These are phyloP conservation scores for Kregervanrija pseudodelftensis DNA, from an alignment of 805 yeast species.

Conservation along the genomic window DNA sequence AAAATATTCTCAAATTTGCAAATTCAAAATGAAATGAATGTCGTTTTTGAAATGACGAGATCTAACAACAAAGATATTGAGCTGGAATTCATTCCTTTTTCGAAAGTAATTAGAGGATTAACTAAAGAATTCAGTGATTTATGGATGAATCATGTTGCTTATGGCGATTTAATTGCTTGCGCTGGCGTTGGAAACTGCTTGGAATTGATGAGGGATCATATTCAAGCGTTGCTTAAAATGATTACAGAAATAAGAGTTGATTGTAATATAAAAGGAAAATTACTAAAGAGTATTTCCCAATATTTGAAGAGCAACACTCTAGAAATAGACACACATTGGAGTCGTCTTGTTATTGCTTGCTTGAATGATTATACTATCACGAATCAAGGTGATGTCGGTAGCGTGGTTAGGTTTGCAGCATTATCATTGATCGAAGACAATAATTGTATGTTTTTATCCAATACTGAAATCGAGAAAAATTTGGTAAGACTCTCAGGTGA, in stretches of 20 bases:
- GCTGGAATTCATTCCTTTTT: slow-evolving; percentile 26
- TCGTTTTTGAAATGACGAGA: slow-evolving; percentile 24
- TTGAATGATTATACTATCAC: slow-evolving; percentile 75
- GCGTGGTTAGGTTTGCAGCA: slow-evolving; percentile 43
- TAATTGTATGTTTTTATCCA: too few relatives aligned
- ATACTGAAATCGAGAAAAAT: too few relatives aligned
- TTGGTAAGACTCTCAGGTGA: too few relatives aligned
- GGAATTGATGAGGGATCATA: slow-evolving; percentile 8
- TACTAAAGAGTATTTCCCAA: too few relatives aligned
- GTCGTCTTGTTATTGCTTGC: neutral
- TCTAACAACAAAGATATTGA: slow-evolving; percentile 16
- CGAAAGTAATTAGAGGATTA: slow-evolving; percentile 9
- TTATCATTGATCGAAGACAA: too few relatives aligned
- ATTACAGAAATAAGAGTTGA: slow-evolving; percentile 24
- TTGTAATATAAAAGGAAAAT: slow-evolving; percentile 17
- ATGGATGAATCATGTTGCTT: slow-evolving; percentile 18
- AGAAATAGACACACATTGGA: too few relatives aligned
- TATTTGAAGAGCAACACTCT: too few relatives aligned
- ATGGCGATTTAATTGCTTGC: too few relatives aligned
- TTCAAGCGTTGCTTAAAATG: slow-evolving; percentile 22
- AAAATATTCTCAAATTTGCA: slow-evolving; percentile 3
- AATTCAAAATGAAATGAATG: slow-evolving; percentile 13
- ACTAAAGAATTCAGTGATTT: slow-evolving; percentile 18
- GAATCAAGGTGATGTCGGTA: slow-evolving; percentile 89
- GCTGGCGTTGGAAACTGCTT: too few relatives aligned